Conservation (phyloP, 2,329 filamentous ascomycete genomes). For the Pseudopithomyces chartarum region DNA sequence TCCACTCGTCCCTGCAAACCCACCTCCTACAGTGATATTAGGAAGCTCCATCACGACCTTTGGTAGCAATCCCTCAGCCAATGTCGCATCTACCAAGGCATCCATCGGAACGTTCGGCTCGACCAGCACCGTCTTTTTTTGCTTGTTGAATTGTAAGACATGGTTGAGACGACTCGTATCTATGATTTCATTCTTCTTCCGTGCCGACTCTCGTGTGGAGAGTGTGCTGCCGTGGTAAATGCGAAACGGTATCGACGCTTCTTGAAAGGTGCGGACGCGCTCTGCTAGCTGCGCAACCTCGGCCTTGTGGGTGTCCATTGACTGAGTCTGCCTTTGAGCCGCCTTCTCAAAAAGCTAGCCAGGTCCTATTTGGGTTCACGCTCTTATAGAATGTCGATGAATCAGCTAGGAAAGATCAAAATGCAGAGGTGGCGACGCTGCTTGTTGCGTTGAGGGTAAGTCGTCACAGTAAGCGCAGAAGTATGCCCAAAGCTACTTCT, state of each 20-base stretch:
- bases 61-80: slow-evolving; percentile 61
- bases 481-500: background rate
- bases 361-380: background rate
- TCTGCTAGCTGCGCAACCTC: slow-evolving; percentile 32
- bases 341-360: background rate
- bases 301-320: slow-evolving; percentile 36
- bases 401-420: too few relatives aligned
- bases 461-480: background rate
- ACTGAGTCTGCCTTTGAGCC: background rate
- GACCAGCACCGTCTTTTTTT: slow-evolving; percentile 56
- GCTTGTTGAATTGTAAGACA: slow-evolving; percentile 51
- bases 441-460: background rate
- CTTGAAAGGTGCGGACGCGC: slow-evolving; percentile 50
- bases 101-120: slow-evolving; percentile 76
- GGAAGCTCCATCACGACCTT: slow-evolving; percentile 75
- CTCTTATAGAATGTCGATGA: too few relatives aligned
- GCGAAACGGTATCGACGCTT: slow-evolving; percentile 56
- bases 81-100: slow-evolving; percentile 61
- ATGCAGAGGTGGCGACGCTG: background rate
- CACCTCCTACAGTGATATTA: slow-evolving; percentile 70
- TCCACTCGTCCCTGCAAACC: slow-evolving; percentile 68
- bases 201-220: slow-evolving; percentile 53
- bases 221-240: slow-evolving; percentile 64
- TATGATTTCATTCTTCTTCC: slow-evolving; percentile 50
- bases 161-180: slow-evolving; percentile 56